Base-by-base conservation (phyloP, 2,329 filamentous ascomycete genomes). In the Colletotrichum incanum region DNA sequence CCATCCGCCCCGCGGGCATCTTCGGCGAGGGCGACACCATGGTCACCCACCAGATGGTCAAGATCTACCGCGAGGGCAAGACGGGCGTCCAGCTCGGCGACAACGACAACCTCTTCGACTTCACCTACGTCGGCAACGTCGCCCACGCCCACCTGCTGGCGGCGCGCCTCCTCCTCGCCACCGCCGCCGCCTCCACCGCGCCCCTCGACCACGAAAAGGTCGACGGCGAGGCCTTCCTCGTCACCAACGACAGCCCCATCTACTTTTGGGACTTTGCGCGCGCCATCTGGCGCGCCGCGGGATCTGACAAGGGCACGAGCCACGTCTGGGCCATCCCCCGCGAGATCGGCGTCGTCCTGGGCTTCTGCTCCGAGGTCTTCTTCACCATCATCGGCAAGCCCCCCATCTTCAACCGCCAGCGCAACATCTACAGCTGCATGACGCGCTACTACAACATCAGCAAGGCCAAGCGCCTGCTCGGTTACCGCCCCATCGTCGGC, bases 251-350 rank as follows among this genome's bases (percentile, higher is more conserved):
- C 82, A 87, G 91, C 76, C 96, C 96, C 6, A 87, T 97, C 26
- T 96, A 96, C 81, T 97, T 98, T 82, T 97, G 96, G 91, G 94
- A 97, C 82, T 93, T 97, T 79, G 90, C 93, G 71, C 89, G 94
- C 50, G 90, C 91, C 49, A 88, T 98, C 58, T 98, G 94, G 94
- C 84, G 84, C 74, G 87, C 86, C 52, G 89, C 89, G 14, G 90
- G 90, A 45, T 85, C 82, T 68, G 79, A 83, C 9, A 82, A 83
- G 70, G 89, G 89, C 26, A 87, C 85, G 6, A 85, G 86, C 61
- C 83, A 86, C 75, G 88, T 89, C 65, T 90, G 89, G 88, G 79
- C 81, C 7, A 84, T 93, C 74, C 81, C 86, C 58, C 84, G 84
- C 71, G 85, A 86, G 59, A 61, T 88, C 49, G 90, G 89, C 68